Evolutionary conservation across 257 asterid genomes (phyloP).

Genomic region (Solanum habrochaites): DNA sequence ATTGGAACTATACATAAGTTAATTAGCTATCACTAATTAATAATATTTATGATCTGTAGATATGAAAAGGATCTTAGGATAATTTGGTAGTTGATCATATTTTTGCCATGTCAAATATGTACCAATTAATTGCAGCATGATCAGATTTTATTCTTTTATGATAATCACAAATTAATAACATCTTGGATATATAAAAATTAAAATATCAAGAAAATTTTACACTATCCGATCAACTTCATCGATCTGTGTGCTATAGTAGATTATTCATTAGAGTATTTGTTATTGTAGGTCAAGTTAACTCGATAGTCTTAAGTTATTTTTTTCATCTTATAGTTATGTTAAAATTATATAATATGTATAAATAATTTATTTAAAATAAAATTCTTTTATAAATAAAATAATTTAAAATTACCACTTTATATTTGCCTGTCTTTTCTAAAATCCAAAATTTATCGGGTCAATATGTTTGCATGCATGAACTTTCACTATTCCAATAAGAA

Average conservation of each 20-base stretch:
- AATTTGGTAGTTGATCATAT: neutral
- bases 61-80: neutral
- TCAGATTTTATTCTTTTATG: neutral
- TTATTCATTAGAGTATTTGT: neutral
- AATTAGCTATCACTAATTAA: neutral
- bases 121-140: neutral
- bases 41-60: neutral
- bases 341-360: no score
- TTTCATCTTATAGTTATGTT: neutral
- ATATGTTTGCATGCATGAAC: neutral
- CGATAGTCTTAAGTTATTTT: no score
- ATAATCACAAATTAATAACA: neutral
- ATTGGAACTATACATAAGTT: neutral
- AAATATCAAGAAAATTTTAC: neutral
- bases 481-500: neutral
- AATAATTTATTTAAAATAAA: rapidly evolving
- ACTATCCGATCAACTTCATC: neutral
- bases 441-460: neutral
- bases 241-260: neutral
- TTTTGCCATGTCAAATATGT: neutral
- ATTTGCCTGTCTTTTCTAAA: neutral
- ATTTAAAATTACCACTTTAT: no score
- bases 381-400: no score
- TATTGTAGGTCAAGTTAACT: neutral
- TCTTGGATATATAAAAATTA: neutral